These are phyloP conservation scores for Gossypium gossypioides DNA, from an alignment of 441 rosid genomes.

Conservation along the genomic window DNA sequence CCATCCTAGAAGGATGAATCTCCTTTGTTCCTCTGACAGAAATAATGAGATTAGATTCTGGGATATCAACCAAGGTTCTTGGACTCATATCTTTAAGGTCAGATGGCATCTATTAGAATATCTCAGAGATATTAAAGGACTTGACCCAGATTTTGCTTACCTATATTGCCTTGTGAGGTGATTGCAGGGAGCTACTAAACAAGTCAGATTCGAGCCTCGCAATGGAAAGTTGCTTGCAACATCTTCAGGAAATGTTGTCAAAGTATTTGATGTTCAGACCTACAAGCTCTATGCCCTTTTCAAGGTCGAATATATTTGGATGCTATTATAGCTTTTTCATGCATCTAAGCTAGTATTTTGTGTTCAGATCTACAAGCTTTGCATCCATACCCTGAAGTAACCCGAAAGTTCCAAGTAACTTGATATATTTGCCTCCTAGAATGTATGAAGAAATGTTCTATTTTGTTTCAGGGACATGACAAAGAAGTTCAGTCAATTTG, in stretches of 20 bases:
- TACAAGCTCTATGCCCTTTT: slow-evolving; percentile 6
- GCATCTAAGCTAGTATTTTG: too few relatives aligned
- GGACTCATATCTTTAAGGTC: slow-evolving; percentile 25
- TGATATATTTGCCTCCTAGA: not conserved
- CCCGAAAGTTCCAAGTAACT: too few relatives aligned
- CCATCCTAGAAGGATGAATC: slow-evolving; percentile 28
- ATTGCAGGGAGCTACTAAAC: slow-evolving; percentile 30
- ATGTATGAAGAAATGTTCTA: not conserved
- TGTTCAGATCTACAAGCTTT: not conserved
- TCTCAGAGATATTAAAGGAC: too few relatives aligned
- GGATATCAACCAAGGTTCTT: slow-evolving; percentile 24
- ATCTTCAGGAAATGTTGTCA: slow-evolving; percentile 24
- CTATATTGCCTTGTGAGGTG: not conserved
- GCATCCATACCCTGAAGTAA: not conserved
- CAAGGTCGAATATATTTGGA: slow-evolving; percentile 15
- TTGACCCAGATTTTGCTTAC: not conserved
- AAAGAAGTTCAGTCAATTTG: slow-evolving; percentile 23
- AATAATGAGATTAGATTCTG: slow-evolving; percentile 35
- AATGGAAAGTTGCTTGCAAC: slow-evolving; percentile 29
- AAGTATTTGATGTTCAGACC: slow-evolving; percentile 30
- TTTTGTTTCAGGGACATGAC: slow-evolving; percentile 27
- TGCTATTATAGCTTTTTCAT: not conserved
- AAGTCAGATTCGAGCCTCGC: slow-evolving; percentile 33
- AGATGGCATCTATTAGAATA: not conserved
- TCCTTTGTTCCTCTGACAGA: slow-evolving; percentile 32